Base-by-base conservation (phyloP, 176 grass and related monocot species). In the Oryza meyeriana region DNA sequence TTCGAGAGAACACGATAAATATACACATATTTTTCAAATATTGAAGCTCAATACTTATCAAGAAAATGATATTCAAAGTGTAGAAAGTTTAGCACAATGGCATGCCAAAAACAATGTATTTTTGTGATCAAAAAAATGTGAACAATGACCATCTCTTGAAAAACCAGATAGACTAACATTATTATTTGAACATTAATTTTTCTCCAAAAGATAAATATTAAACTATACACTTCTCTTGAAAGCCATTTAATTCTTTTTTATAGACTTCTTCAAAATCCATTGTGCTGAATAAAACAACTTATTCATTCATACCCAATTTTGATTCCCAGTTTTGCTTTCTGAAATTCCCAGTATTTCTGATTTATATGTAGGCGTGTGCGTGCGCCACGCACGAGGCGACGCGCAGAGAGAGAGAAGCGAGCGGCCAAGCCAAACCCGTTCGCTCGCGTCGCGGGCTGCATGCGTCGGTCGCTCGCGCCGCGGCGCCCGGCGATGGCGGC, bases 401-500 rank as follows among this genome's bases (percentile, higher is more conserved):
- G 45, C 16, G 45, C 2, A 17, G 4, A 48, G 45, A 8, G 17
- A 16, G 39, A 12, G 41, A 4, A 42, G 40, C 1, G 40, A 42
- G 47, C 42, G 42, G 13, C 4, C 2, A 17, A 52, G 48, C 6
- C 48, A 6, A 20, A 20, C 48, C 48, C 5, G 48, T 20, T 20
- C 16, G 48, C 7, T 35, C 79, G 11, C 63, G 9, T 78, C 28
- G n/a, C 78, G 26, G 12, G 32, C 8, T 67, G 64, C 31, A 36
- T 38, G 32, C 9, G 17, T 38, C 50, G 27, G 7, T 31, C 33
- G 12, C 16, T 36, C 74, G 12, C 72, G 6, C 79, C 32, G 25
- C 74, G 47, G n/a, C n/a, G n/a, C n/a, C n/a, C 39, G 76, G 12
- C 62, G 2, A 35, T 33, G 58, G 62, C 32, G 82, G 82, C 70